phyloP scores from a whole-genome alignment of 2,329 filamentous ascomycete species.

The Aspergillus japonicus region DNA sequence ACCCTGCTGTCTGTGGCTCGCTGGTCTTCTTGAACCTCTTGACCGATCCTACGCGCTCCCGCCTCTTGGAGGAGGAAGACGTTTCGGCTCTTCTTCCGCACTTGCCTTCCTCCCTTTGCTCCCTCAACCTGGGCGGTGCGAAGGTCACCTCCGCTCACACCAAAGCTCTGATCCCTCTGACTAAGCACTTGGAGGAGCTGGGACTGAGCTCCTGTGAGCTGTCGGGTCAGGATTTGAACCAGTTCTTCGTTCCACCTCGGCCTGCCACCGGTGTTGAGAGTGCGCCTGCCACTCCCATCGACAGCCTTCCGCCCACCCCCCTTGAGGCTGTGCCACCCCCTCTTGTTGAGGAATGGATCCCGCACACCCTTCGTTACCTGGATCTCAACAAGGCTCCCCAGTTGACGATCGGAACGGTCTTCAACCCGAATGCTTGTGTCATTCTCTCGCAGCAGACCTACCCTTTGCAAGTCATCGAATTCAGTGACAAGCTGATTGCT shows the following conservation, averaged over 20 bases:
- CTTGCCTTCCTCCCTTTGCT: constrained; percentile 67
- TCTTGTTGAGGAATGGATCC: constrained; percentile 47
- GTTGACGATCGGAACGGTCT: constrained; percentile 57
- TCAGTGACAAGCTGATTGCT: constrained; percentile 66
- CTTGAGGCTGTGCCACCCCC: neutral
- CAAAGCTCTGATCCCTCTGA: constrained; percentile 61
- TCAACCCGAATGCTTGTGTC: constrained; percentile 54
- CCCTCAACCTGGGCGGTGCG: constrained; percentile 73
- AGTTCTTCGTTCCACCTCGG: constrained; percentile 51
- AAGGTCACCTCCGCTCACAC: constrained; percentile 67
- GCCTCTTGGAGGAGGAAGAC: constrained; percentile 66
- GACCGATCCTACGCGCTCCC: constrained; percentile 69
- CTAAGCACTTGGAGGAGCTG: constrained; percentile 73
- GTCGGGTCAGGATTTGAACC: constrained; percentile 63
- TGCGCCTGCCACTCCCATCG: constrained; percentile 14
- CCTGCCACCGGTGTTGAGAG: neutral
- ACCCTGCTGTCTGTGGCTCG: constrained; percentile 64
- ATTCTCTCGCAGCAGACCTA: constrained; percentile 61
- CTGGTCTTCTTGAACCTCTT: constrained; percentile 72
- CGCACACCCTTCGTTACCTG: constrained; percentile 68
- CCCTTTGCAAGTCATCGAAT: constrained; percentile 74
- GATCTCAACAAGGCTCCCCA: constrained; percentile 70
- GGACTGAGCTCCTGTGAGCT: constrained; percentile 67
- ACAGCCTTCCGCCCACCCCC: neutral
- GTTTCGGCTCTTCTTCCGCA: constrained; percentile 63